Conservation (phyloP, 768 basidiomycete genomes). For the Leccinum pellstonianum region DNA sequence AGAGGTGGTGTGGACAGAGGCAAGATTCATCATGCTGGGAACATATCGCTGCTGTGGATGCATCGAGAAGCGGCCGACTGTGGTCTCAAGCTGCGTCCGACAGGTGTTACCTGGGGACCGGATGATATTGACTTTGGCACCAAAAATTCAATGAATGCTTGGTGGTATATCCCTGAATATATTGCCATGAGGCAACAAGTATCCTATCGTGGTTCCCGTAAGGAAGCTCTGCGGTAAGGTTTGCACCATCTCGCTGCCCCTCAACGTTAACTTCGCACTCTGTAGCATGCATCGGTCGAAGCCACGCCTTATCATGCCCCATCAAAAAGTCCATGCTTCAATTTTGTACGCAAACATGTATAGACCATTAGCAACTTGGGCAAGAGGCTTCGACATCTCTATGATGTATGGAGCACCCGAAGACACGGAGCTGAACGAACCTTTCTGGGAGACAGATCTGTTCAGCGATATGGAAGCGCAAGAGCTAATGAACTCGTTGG, state of each 20-base stretch:
- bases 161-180: too few relatives aligned
- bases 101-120: background rate
- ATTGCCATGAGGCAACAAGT: too few relatives aligned
- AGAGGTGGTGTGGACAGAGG: constrained; percentile 17
- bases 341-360: background rate
- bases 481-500: constrained; percentile 3
- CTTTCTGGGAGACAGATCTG: constrained; percentile 12
- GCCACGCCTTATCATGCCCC: constrained; percentile 9
- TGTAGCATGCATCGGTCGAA: constrained; percentile 3
- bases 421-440: background rate
- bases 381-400: background rate
- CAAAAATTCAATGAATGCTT: too few relatives aligned
- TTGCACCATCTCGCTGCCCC: too few relatives aligned
- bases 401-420: background rate
- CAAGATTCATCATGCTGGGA: background rate
- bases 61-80: background rate
- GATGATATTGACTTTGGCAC: too few relatives aligned
- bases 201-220: too few relatives aligned
- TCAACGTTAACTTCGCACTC: background rate
- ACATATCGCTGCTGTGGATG: background rate
- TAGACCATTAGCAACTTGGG: background rate
- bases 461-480: constrained; percentile 9
- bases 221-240: too few relatives aligned
- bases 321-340: background rate
- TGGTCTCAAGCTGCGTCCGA: constrained; percentile 11